Evolutionary conservation across 1,284 basidiomycete genomes (phyloP).

Genomic region (Rhodofomes roseus): DNA sequence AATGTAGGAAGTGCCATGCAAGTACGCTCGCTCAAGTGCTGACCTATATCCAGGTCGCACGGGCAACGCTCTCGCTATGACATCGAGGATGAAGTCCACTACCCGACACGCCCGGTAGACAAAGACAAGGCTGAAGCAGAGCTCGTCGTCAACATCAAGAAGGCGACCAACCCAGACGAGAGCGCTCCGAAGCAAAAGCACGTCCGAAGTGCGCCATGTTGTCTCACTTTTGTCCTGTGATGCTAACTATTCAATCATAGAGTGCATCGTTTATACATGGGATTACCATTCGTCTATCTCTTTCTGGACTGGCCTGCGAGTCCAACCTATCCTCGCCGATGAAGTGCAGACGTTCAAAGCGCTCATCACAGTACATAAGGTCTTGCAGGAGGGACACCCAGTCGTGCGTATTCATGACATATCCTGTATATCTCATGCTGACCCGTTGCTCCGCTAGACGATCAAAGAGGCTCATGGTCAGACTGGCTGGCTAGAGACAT

Average conservation of each 20-base stretch:
- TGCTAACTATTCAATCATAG: constrained; percentile 37
- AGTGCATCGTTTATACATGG: constrained; percentile 97
- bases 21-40: not conserved
- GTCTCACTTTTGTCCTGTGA: constrained; percentile 1
- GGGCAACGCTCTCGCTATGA: constrained; percentile 46
- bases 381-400: constrained; percentile 93
- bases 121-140: constrained; percentile 95
- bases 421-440: not conserved
- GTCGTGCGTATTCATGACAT: constrained; percentile 51
- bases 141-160: constrained; percentile 91
- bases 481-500: constrained; percentile 95
- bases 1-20: not conserved
- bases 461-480: constrained; percentile 96
- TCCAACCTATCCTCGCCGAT: constrained; percentile 92
- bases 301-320: constrained; percentile 93
- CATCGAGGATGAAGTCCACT: constrained; percentile 76
- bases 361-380: constrained; percentile 93
- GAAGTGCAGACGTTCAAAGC: constrained; percentile 97
- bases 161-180: constrained; percentile 92
- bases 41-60: not conserved
- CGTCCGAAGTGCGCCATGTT: constrained; percentile 76
- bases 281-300: constrained; percentile 97
- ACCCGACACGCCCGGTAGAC: constrained; percentile 93
- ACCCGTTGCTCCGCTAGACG: constrained; percentile 47
- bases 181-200: constrained; percentile 96